These are phyloP conservation scores for Gonium pectorale DNA, from an alignment of 139 green algal species.

Conservation along the genomic window DNA sequence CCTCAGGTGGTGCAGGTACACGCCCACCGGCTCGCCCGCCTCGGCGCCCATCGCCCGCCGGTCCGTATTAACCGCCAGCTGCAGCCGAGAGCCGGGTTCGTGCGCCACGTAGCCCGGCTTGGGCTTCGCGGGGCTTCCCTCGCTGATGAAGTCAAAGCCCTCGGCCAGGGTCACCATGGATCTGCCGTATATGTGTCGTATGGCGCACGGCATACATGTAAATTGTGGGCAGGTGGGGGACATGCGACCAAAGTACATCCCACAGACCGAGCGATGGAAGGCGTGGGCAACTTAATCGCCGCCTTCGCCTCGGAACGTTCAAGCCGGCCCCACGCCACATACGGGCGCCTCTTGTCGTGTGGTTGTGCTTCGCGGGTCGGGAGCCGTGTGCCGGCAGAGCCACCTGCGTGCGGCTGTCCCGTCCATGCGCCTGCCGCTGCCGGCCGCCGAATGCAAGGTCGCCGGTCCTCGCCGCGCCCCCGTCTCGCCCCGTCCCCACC, in stretches of 20 bases:
- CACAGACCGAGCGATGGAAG: too few species aligned
- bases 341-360: too few species aligned
- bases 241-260: not conserved
- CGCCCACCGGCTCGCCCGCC: not conserved
- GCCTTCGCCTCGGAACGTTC: too few species aligned
- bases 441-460: too few species aligned
- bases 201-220: not conserved
- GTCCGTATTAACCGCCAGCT: constrained; percentile 14
- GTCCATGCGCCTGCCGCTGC: too few species aligned
- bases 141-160: constrained; percentile 12
- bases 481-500: too few species aligned
- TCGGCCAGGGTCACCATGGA: constrained; percentile 6
- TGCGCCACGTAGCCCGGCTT: constrained; percentile 35
- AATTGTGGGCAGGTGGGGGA: not conserved
- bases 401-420: too few species aligned
- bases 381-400: too few species aligned
- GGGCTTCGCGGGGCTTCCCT: constrained; percentile 36
- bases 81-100: not conserved
- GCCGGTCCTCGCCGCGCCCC: too few species aligned
- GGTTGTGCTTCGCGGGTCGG: too few species aligned
- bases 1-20: constrained; percentile 34
- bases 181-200: not conserved
- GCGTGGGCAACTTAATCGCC: too few species aligned
- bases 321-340: too few species aligned
- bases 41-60: not conserved